Base-by-base conservation (phyloP, 2,329 filamentous ascomycete species). In the Paraphaeosphaeria sporulosa region DNA sequence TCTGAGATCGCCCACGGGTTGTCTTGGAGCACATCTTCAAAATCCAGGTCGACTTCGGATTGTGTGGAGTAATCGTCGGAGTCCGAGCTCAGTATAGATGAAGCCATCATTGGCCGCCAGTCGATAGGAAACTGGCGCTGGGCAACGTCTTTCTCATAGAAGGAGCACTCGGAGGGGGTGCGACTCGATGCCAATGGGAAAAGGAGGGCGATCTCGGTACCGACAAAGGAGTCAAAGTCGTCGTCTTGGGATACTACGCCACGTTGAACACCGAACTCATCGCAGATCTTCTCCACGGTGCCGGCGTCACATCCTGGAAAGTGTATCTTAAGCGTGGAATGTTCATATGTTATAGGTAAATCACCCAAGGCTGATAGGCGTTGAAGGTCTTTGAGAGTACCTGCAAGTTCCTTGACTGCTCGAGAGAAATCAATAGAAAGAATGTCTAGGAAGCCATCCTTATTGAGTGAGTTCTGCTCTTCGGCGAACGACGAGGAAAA, bases 261-360 rank as follows among this genome's bases (percentile, higher is more conserved):
- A 55, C 93, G 86, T 63, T 89, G 87, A 8, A 99, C 85, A n/a
- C 90, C 91, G 12, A 96, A 85, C 74, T 99, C 95, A 49, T 92
- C 88, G 75, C 94, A 97, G 0, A 99, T 84, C 3, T 85, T 83
- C 73, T 96, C 92, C 0, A 97, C 90, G 0, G 91, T 92, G 17
- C 89, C 87, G 0, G 88, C 88, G 71, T 98, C 94, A 63, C 95
- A 94, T 3, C 95, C 95, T 0, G 94, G 93, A 72, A 99, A 98
- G 32, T 93, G 90, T 1, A 98, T 88, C 36, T 93, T 88, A 4
- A 97, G 80, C 0, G 87, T 85, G 1, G 87, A 87, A 36, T 85
- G 82, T 56, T 92, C 87, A 55, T 97, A 84, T 0, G 87, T 84
- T 36, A 98, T 87, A 0, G 94, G 93, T 21, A 99, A 81, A 72